phyloP scores from a whole-genome alignment of 2,329 filamentous ascomycete species.

The Ophiostoma sp. region DNA sequence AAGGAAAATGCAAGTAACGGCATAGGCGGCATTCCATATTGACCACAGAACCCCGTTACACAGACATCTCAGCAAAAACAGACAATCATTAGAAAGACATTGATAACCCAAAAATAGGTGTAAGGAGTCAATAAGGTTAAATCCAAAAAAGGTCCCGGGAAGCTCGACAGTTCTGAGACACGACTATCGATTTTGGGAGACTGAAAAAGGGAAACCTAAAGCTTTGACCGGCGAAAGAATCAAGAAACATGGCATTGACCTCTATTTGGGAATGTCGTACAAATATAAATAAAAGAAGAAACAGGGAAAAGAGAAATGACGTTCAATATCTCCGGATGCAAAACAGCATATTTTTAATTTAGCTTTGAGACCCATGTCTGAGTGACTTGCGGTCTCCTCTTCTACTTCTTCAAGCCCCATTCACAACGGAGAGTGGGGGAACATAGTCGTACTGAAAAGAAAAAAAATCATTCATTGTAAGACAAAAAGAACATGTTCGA shows the following conservation, averaged over 20 bases:
- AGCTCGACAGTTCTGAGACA: background rate
- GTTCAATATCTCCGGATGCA: conserved; percentile 8
- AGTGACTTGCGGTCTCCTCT: background rate
- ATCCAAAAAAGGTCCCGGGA: background rate
- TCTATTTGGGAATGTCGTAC: background rate
- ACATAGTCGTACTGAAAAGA: background rate
- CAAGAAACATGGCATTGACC: background rate
- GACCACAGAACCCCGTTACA: background rate
- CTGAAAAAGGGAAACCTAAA: background rate
- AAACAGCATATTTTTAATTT: background rate
- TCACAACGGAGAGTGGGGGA: background rate
- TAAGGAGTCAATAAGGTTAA: background rate
- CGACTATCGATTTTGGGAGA: background rate
- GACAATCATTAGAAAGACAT: background rate
- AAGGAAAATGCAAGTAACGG: background rate
- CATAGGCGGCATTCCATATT: background rate
- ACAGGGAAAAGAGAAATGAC: background rate
- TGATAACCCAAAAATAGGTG: background rate
- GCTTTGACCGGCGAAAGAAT: no score
- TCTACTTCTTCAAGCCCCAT: background rate
- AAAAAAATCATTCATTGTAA: background rate
- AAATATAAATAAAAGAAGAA: background rate
- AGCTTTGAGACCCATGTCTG: background rate
- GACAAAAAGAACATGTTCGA: background rate
- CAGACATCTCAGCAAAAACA: background rate